These are phyloP conservation scores for Wallacemonas sp. DNA, from an alignment of 208 protist species.

Conservation along the genomic window DNA sequence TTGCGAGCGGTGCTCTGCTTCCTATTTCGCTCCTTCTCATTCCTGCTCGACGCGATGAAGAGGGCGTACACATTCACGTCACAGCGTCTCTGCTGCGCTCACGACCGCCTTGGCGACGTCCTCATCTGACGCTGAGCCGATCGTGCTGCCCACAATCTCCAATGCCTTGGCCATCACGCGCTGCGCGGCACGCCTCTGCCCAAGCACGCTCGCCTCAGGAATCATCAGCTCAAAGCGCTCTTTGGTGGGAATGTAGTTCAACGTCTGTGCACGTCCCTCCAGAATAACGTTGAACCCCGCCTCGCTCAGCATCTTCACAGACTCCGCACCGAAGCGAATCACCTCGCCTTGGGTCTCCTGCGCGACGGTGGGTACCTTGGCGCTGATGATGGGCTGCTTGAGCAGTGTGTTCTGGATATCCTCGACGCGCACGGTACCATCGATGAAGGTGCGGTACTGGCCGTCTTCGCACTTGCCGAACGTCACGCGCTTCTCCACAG, in stretches of 20 bases:
- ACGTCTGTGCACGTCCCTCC: slow-evolving; percentile 87
- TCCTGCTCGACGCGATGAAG: too few species aligned
- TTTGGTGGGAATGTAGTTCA: slow-evolving; percentile 83
- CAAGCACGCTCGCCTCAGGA: slow-evolving; percentile 65
- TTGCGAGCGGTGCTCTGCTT: too few species aligned
- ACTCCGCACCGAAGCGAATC: slow-evolving; percentile 73
- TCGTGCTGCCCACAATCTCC: slow-evolving; percentile 30
- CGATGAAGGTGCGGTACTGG: slow-evolving; percentile 69
- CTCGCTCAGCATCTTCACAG: slow-evolving; percentile 65
- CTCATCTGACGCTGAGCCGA: slow-evolving; percentile 26
- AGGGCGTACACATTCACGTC: slow-evolving; percentile 6
- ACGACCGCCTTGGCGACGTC: slow-evolving; percentile 20
- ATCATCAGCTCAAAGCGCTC: slow-evolving; percentile 90
- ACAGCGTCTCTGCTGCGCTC: slow-evolving; percentile 30
- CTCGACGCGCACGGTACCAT: slow-evolving; percentile 56
- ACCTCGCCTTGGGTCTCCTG: slow-evolving; percentile 92
- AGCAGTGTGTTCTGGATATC: slow-evolving; percentile 90
- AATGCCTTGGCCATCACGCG: slow-evolving; percentile 84
- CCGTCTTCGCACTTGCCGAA: slow-evolving; percentile 64
- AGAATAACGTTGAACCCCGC: slow-evolving; percentile 90
- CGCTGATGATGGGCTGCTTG: slow-evolving; percentile 77
- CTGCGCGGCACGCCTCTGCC: slow-evolving; percentile 87
- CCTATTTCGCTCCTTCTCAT: background rate
- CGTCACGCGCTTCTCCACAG: slow-evolving; percentile 60
- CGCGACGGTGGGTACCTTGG: slow-evolving; percentile 85